phyloP scores from a whole-genome alignment of 768 basidiomycete genomes.

The Rhizopogon salebrosus region DNA sequence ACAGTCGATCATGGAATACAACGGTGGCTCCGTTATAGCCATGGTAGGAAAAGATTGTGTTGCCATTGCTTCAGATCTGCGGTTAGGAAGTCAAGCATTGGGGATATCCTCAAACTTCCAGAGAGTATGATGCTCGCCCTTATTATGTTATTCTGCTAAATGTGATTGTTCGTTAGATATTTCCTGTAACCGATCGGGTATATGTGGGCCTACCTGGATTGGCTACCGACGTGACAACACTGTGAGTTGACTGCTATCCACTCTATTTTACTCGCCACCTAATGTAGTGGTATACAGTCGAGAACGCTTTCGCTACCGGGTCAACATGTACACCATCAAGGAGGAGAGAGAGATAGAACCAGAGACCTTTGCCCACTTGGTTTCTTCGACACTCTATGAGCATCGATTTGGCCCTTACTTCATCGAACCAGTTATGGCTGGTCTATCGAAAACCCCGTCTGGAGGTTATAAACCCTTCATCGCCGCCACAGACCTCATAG shows the following conservation, averaged over 20 bases:
- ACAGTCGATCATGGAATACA: constrained; percentile 87
- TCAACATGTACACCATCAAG: constrained; percentile 99
- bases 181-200: constrained; percentile 88
- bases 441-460: constrained; percentile 68
- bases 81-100: constrained; percentile 83
- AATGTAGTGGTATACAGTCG: constrained; percentile 42
- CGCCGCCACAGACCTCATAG: constrained; percentile 90
- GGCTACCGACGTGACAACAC: constrained; percentile 87
- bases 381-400: constrained; percentile 94
- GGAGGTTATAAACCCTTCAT: constrained; percentile 86
- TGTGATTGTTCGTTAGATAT: constrained; percentile 55
- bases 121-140: constrained; percentile 51
- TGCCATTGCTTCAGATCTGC: constrained; percentile 93
- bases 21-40: constrained; percentile 98
- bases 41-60: constrained; percentile 99
- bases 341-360: constrained; percentile 97
- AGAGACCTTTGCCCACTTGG: constrained; percentile 92
- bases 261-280: neutral
- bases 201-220: constrained; percentile 90
- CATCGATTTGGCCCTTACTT: constrained; percentile 95
- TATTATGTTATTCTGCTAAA: constrained; percentile 8
- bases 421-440: constrained; percentile 94
- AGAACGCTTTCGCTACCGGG: constrained; percentile 87
- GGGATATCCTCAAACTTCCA: constrained; percentile 91
- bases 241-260: constrained; percentile 45